Percentiles rank a stretch among this genome's conserved stretches.
Evolutionary conservation across 108 stramenopile species (phyloP).

Genomic region (Cylindrotheca closterium): DNA sequence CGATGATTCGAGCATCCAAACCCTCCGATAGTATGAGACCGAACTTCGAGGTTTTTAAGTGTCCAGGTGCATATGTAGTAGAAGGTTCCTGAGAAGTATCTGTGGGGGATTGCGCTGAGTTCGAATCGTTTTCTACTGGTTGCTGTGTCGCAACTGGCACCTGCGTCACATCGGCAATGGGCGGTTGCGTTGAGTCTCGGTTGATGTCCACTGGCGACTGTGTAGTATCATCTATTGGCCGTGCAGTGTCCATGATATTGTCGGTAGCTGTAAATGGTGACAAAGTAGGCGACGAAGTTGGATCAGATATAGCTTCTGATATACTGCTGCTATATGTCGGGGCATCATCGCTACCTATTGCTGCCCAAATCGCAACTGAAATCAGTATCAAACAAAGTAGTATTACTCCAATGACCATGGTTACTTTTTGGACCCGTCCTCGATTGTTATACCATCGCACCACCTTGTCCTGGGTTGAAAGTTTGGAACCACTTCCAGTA

Average conservation of each 20-base stretch:
- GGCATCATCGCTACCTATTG: background rate
- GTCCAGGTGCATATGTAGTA: slow-evolving; percentile 39
- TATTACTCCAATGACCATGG: background rate
- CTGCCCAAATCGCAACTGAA: background rate
- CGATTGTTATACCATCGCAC: background rate
- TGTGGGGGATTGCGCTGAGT: background rate
- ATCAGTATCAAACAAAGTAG: background rate
- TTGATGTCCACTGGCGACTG: background rate
- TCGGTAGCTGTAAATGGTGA: background rate
- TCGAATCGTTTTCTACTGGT: background rate
- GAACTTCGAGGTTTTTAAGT: slow-evolving; percentile 27
- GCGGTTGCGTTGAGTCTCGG: background rate
- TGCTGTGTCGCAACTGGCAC: background rate
- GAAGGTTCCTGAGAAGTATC: background rate
- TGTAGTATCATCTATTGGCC: no score
- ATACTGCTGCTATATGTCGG: background rate
- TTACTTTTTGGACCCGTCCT: background rate
- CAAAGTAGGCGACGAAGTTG: background rate
- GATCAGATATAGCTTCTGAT: background rate
- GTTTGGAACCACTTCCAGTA: no score
- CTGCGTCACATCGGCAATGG: background rate
- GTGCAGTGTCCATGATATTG: no score
- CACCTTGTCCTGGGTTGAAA: background rate
- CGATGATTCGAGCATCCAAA: slow-evolving; percentile 28
- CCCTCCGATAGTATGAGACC: slow-evolving; percentile 32